Evolutionary conservation across 2,329 filamentous ascomycete genomes (phyloP), one percentile per base, ranked within the genome.

Genomic region (Claviceps pazoutovae): DNA sequence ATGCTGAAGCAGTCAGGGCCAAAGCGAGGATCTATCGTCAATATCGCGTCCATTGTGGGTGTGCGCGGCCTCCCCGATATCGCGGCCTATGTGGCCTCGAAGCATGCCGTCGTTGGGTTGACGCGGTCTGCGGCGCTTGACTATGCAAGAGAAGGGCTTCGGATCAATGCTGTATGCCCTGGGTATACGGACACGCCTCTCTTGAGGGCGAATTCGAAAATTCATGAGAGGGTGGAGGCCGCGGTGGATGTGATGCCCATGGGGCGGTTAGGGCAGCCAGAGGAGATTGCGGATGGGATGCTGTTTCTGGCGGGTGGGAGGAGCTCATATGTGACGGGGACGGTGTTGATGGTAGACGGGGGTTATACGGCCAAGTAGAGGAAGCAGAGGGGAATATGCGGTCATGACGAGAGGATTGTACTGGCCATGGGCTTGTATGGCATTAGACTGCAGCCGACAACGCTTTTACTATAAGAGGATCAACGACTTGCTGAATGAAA

Each of bases 101-200:
- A 80, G 62, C 75, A 79, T 59, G 76, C 70, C 36, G 70, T 78
- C 5, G 57, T 78, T 49, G 75, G 75, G 0, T 64, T 82, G 46
- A 79, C 75, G 9, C 73, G 68, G 58, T 71, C 70, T 2, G 76
- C 81, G 55, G 78, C 73, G 1, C 69, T 72, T 46, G 67, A 69
- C 1, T 81, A 80, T 63, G 74, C 72, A 1, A 58, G 66, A 3
- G 59, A 68, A 48, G 72, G 71, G 3, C 78, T 82, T 53, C 72
- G 77, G 47, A 75, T 82, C 61, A 82, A 82, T 58, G 76, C 76
- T 2, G 73, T 82, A n/a, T 80, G 78, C 51, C 78, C 78, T 0
- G 75, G 71, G 9, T 75, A 72, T 11, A 66, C 74, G 37, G 60
- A 63, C 44, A 75, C 71, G 2, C 69, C 72, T 0, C 56, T 74